phyloP scores from a whole-genome alignment of 768 basidiomycete genomes.

The Tulasnella sp. region DNA sequence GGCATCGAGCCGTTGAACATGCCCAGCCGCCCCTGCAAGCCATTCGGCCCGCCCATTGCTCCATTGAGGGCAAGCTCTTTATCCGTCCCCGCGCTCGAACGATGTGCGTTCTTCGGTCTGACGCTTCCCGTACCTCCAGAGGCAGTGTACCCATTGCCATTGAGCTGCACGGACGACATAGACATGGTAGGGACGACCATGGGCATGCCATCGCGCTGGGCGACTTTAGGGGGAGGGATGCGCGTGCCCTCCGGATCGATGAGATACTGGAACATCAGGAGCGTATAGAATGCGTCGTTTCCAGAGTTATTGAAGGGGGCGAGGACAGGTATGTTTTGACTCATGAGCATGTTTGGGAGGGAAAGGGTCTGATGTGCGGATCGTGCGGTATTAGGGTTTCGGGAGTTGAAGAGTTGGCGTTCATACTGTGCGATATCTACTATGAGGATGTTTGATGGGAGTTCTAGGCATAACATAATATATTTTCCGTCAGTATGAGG shows the following conservation, averaged over 20 bases:
- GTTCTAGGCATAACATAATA: conserved; percentile 32
- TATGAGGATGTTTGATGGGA: conserved; percentile 61
- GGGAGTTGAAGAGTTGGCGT: conserved; percentile 40
- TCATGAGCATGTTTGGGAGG: conserved; percentile 49
- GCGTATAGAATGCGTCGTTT: conserved; percentile 61
- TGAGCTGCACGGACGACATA: not conserved
- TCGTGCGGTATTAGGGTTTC: not conserved
- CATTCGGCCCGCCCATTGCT: not conserved
- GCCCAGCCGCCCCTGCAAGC: conserved; percentile 3
- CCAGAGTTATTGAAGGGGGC: conserved; percentile 55
- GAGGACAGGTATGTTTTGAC: conserved; percentile 36
- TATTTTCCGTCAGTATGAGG: not conserved
- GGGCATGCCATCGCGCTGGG: conserved; percentile 1
- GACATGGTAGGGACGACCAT: not conserved
- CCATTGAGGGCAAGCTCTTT: not conserved
- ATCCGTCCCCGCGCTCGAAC: not conserved
- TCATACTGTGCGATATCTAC: conserved; percentile 59
- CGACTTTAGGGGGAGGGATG: not conserved
- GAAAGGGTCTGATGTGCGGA: conserved; percentile 34
- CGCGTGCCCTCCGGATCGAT: conserved; percentile 37
- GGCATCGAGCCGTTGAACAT: conserved; percentile 13
- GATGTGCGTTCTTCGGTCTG: not conserved
- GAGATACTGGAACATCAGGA: conserved; percentile 59
- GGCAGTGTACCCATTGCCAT: not conserved
- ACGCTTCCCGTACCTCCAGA: not conserved